phyloP scores from a whole-genome alignment of 805 yeast species.

The Candida railenensis region DNA sequence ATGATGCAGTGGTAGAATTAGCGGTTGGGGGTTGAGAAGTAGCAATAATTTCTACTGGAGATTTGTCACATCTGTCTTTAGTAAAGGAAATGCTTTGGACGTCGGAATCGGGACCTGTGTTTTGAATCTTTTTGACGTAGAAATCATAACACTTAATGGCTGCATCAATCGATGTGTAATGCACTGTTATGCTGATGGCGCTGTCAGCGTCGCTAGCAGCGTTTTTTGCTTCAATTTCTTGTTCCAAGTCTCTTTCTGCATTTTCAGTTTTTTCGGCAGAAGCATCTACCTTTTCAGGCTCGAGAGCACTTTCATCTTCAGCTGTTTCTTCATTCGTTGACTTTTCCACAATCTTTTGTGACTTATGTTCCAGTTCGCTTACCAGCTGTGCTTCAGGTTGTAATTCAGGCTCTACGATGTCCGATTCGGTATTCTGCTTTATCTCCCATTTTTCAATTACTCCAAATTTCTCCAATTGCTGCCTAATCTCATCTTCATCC shows the following conservation, averaged over 20 bases:
- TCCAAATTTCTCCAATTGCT: constrained; percentile 40
- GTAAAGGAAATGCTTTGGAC: neutral
- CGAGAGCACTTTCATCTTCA: neutral
- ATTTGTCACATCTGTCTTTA: constrained; percentile 4
- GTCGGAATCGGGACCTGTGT: constrained; percentile 10
- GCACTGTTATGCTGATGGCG: constrained; percentile 13
- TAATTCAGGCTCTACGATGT: neutral
- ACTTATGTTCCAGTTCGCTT: too few species aligned
- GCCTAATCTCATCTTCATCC: constrained; percentile 4
- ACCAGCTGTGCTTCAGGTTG: neutral
- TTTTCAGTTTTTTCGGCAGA: neutral
- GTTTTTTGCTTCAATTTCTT: constrained; percentile 4
- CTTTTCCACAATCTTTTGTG: constrained; percentile 5
- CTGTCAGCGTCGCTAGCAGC: neutral
- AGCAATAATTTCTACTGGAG: neutral
- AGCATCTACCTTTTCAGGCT: constrained; percentile 21
- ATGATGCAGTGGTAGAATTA: constrained; percentile 1
- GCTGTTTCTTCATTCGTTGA: neutral
- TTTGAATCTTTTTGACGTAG: constrained; percentile 18
- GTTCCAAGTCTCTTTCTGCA: neutral
- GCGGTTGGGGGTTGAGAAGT: constrained; percentile 1
- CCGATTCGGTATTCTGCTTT: neutral
- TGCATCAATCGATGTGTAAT: constrained; percentile 46
- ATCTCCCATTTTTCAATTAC: constrained; percentile 36
- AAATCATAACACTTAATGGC: constrained; percentile 46